Evolutionary conservation across 139 green algal genomes (phyloP), one percentile per base, ranked within the genome.

Genomic region (Trebouxia sp.): DNA sequence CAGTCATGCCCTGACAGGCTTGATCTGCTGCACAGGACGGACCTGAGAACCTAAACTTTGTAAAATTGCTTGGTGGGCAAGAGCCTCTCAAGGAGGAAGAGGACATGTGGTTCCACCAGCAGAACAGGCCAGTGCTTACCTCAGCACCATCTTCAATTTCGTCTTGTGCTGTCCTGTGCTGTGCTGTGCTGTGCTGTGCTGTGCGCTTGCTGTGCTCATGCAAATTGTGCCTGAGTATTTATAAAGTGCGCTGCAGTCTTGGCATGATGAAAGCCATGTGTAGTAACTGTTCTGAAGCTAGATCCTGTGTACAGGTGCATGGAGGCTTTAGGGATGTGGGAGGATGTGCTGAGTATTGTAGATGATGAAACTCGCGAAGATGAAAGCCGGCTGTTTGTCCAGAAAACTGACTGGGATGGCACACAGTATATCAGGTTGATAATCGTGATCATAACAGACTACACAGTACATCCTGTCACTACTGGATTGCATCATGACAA

Each of bases 271-370:
- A 12, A 15, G 17, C 32, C 10, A n/a, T 70, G 58, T 70, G 14
- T n/a, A 70, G 37, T 70, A n/a, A 37, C n/a, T n/a, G 47, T 53
- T 1, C 15, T 5, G 20, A 17, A 17, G 47, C 20, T 38, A 8
- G 55, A 35, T 3, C 26, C 6, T 58, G 39, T 5, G 38, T 65
- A 62, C 75, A 85, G 81, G 65, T 79, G 75, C 75, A 56, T 85
- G 74, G 62, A 85, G 50, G n/a, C 26, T 7, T 35, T 85, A 47
- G 81, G 81, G 0, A 67, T 78, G 28, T 85, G 81, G 81, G 43
- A 38, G 26, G 38, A 79, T 42, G 17, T 85, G 45, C 32, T 79
- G 47, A 50, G 38, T 30, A 69, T 79, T 20, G 38, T 85, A 9
- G 32, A 82, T 0, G 20, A 32, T 0, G 81, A 70, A 38, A 65